Evolutionary conservation across 1,139 yeast species (phyloP).

Genomic region (Suhomyces taliae): DNA sequence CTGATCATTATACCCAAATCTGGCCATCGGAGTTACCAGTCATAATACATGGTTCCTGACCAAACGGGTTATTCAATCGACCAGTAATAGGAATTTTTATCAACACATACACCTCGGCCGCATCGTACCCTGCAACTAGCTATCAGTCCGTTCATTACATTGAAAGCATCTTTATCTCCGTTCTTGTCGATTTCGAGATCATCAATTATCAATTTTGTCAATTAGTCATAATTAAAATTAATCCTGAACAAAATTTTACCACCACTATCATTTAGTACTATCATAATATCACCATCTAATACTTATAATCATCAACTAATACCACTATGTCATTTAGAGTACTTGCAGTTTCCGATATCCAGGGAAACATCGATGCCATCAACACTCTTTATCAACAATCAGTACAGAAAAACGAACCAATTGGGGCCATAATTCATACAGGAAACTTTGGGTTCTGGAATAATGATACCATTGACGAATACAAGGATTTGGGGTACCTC

Average conservation of each 20-base stretch:
- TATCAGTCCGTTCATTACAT: too few relatives aligned
- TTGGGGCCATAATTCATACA: conserved; percentile 58
- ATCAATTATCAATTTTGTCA: too few relatives aligned
- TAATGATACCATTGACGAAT: conserved; percentile 48
- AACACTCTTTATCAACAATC: conserved; percentile 20
- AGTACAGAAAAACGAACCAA: conserved; percentile 11
- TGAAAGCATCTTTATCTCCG: too few relatives aligned
- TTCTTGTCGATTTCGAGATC: too few relatives aligned
- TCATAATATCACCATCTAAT: neutral
- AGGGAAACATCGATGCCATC: conserved; percentile 31
- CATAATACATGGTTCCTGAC: too few relatives aligned
- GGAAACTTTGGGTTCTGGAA: conserved; percentile 84
- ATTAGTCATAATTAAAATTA: too few relatives aligned
- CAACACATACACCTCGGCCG: too few relatives aligned
- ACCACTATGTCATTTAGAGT: conserved; percentile 13
- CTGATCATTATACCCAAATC: too few relatives aligned
- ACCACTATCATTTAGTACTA: neutral
- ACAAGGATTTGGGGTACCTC: conserved; percentile 54
- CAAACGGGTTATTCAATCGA: too few relatives aligned
- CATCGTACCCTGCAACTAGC: too few relatives aligned
- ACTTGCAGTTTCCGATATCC: conserved; percentile 35
- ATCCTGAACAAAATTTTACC: neutral
- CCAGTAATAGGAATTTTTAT: too few relatives aligned
- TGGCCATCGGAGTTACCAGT: too few relatives aligned
- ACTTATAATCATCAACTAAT: neutral